Evolutionary conservation across 164 flowering plant species (phyloP).

Genomic region (Stephania yunnanensis): DNA sequence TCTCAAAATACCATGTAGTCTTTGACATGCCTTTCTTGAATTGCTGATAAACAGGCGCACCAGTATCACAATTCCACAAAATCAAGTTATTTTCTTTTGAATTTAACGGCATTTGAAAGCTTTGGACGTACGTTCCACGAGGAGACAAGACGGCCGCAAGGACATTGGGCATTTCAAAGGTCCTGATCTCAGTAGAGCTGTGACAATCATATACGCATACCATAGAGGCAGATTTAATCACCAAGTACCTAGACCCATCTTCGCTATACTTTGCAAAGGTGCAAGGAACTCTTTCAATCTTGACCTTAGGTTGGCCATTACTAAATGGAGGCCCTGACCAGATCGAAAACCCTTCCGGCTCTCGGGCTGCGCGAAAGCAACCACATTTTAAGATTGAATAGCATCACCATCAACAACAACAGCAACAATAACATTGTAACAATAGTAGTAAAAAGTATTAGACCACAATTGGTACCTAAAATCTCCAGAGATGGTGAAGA

Average conservation of each 20-base stretch:
- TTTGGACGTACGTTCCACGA: conserved; percentile 77
- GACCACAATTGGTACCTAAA: not conserved
- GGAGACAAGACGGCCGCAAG: conserved; percentile 74
- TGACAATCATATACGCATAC: conserved; percentile 51
- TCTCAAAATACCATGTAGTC: conserved; percentile 58
- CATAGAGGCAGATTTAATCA: conserved; percentile 48
- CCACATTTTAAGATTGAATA: not conserved
- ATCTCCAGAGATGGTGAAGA: conserved; percentile 9
- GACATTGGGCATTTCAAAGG: conserved; percentile 55
- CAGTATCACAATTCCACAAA: conserved; percentile 58
- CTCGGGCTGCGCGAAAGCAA: conserved; percentile 41
- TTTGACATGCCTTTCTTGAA: conserved; percentile 85
- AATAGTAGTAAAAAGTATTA: not conserved
- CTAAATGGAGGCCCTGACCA: conserved; percentile 90
- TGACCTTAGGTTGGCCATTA: conserved; percentile 50
- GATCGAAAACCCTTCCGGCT: conserved; percentile 63
- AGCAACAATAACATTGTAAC: not conserved
- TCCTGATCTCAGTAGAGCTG: conserved; percentile 44
- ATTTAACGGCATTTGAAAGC: conserved; percentile 65
- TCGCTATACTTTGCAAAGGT: conserved; percentile 54
- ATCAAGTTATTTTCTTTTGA: conserved; percentile 80
- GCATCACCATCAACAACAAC: not conserved
- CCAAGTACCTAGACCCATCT: conserved; percentile 76
- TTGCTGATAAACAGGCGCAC: conserved; percentile 52
- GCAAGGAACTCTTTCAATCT: conserved; percentile 61